phyloP scores from a whole-genome alignment of 1,284 basidiomycete species.

The Cerrena zonata region DNA sequence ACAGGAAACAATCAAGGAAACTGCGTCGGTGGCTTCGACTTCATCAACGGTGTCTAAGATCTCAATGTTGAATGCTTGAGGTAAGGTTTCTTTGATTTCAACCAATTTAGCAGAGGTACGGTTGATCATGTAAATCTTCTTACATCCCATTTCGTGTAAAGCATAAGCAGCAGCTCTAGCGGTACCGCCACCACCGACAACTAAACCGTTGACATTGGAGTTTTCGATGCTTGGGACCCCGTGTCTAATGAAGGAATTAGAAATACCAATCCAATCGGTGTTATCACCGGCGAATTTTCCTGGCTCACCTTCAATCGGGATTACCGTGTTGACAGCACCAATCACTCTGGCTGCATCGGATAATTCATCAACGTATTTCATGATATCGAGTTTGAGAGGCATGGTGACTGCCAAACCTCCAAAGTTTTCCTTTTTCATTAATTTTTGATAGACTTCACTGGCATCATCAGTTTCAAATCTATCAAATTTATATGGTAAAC shows the following conservation, averaged over 20 bases:
- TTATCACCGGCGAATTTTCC: conserved; percentile 73
- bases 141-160: conserved; percentile 62
- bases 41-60: conserved; percentile 54
- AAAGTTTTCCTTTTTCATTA: conserved; percentile 68
- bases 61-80: conserved; percentile 55
- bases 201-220: conserved; percentile 54
- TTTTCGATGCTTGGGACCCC: conserved; percentile 28
- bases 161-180: conserved; percentile 89
- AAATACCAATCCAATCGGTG: conserved; percentile 89
- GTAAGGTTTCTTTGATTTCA: conserved; percentile 63
- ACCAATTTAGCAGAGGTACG: conserved; percentile 72
- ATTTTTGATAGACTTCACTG: conserved; percentile 57
- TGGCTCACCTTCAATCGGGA: conserved; percentile 43
- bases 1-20: conserved; percentile 77
- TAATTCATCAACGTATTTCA: conserved; percentile 70
- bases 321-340: conserved; percentile 89
- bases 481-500: conserved; percentile 77
- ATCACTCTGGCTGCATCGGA: conserved; percentile 77
- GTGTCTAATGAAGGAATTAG: conserved; percentile 46
- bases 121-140: conserved; percentile 79
- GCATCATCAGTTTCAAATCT: conserved; percentile 72
- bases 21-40: conserved; percentile 46
- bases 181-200: conserved; percentile 91
- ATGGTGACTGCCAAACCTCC: conserved; percentile 96
- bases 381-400: conserved; percentile 85